phyloP scores from a whole-genome alignment of 768 basidiomycete species.

The Suillus tomentosus region DNA sequence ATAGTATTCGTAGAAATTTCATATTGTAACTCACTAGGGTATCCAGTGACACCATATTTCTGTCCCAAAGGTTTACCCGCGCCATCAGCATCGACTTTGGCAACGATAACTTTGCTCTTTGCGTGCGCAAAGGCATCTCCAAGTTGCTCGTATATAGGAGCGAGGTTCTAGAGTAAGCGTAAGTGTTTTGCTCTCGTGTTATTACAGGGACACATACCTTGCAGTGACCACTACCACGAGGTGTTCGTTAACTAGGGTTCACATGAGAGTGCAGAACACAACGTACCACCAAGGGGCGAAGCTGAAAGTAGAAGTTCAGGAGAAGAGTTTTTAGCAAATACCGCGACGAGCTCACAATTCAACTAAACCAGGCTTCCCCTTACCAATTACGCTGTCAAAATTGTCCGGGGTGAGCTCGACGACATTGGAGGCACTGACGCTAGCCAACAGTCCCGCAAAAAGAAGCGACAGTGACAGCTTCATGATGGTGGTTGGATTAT shows the following conservation, averaged over 20 bases:
- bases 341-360: slow-evolving; percentile 71
- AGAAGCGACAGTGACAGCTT: slow-evolving; percentile 57
- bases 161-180: slow-evolving; percentile 65
- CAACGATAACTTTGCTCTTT: slow-evolving; percentile 83
- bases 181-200: slow-evolving; percentile 1
- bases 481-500: slow-evolving; percentile 44
- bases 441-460: slow-evolving; percentile 54
- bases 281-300: slow-evolving; percentile 89
- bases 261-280: slow-evolving; percentile 12
- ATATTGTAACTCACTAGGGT: slow-evolving; percentile 64
- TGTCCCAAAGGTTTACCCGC: slow-evolving; percentile 74
- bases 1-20: not conserved
- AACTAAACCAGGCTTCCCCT: slow-evolving; percentile 82
- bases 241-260: not conserved
- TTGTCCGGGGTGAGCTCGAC: slow-evolving; percentile 73
- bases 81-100: slow-evolving; percentile 93
- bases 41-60: slow-evolving; percentile 81
- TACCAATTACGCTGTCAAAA: slow-evolving; percentile 75
- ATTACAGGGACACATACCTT: slow-evolving; percentile 53
- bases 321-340: slow-evolving; percentile 7
- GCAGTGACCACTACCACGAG: slow-evolving; percentile 71
- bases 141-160: slow-evolving; percentile 85
- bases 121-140: slow-evolving; percentile 81
- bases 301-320: slow-evolving; percentile 38
- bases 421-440: slow-evolving; percentile 77